phyloP scores from a whole-genome alignment of 306 rosid species.

The Prunus campanulata region DNA sequence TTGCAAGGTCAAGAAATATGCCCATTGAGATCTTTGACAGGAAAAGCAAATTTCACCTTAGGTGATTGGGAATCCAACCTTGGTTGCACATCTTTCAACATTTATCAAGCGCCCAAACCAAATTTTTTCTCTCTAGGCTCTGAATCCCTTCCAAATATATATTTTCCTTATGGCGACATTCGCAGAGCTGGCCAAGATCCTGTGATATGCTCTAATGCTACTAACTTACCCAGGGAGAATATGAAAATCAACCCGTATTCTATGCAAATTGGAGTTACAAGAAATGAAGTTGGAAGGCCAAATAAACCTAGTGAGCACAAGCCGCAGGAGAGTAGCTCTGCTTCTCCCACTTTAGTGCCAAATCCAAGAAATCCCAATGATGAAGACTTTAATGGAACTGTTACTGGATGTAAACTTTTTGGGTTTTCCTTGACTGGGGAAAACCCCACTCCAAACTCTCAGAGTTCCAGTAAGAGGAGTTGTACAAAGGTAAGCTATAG shows the following conservation, averaged over 20 bases:
- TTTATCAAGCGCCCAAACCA: slow-evolving; percentile 57
- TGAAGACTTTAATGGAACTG: slow-evolving; percentile 45
- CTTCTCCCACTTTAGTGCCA: slow-evolving; percentile 41
- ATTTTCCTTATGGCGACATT: slow-evolving; percentile 56
- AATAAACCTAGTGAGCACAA: slow-evolving; percentile 41
- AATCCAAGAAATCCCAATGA: slow-evolving; percentile 54
- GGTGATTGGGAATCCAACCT: slow-evolving; percentile 67
- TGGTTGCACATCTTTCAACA: slow-evolving; percentile 49
- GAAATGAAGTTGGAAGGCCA: slow-evolving; percentile 48
- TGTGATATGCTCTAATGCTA: slow-evolving; percentile 42
- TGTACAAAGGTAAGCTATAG: slow-evolving; percentile 85
- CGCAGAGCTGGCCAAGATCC: slow-evolving; percentile 51
- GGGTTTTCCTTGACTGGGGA: slow-evolving; percentile 80
- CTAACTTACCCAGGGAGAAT: slow-evolving; percentile 46
- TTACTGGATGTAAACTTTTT: slow-evolving; percentile 64
- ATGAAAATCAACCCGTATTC: slow-evolving; percentile 42
- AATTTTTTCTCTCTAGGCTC: slow-evolving; percentile 45
- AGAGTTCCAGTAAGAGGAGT: slow-evolving; percentile 70
- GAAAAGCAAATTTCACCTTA: slow-evolving; percentile 51
- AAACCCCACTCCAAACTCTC: slow-evolving; percentile 35
- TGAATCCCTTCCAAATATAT: slow-evolving; percentile 51
- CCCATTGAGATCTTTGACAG: slow-evolving; percentile 66
- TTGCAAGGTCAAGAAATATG: slow-evolving; percentile 99
- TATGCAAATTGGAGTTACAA: slow-evolving; percentile 39
- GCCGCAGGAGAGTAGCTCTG: slow-evolving; percentile 46